Evolutionary conservation across 371 early-diverging fungal genomes (phyloP).

Genomic region (Dichotomocladium elegans): DNA sequence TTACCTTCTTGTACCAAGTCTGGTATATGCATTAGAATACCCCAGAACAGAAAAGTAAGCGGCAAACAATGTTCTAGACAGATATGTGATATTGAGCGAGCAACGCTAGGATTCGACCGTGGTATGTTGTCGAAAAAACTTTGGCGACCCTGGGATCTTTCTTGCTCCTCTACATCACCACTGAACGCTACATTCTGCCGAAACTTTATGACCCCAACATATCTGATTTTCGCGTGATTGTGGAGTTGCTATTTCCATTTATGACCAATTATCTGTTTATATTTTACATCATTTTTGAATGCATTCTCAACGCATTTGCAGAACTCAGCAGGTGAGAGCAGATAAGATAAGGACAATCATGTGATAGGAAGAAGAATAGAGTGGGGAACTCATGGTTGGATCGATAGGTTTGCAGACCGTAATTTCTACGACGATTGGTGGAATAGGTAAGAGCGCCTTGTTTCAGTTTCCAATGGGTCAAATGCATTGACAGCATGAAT

Average conservation of each 20-base stretch:
- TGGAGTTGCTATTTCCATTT: conserved; percentile 81
- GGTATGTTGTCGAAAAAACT: conserved; percentile 84
- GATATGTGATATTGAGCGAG: background rate
- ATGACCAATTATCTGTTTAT: conserved; percentile 86
- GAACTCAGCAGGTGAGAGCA: conserved; percentile 77
- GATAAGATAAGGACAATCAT: background rate
- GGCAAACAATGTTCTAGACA: too few relatives aligned
- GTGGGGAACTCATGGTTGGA: background rate
- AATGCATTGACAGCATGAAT: background rate
- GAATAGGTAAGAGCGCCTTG: conserved; percentile 60
- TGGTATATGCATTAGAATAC: conserved; percentile 92
- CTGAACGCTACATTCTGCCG: conserved; percentile 85
- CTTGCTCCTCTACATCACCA: conserved; percentile 75
- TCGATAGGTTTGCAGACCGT: conserved; percentile 87
- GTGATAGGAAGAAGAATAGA: background rate
- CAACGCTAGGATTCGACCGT: conserved; percentile 68
- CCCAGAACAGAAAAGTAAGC: conserved; percentile 78
- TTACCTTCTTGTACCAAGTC: conserved; percentile 83
- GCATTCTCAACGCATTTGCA: conserved; percentile 93
- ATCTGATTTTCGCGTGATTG: conserved; percentile 51
- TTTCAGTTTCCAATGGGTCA: background rate
- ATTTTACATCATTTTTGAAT: conserved; percentile 96
- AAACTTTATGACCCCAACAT: conserved; percentile 62
- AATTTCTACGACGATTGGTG: conserved; percentile 99
- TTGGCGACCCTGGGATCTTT: conserved; percentile 82